Base-by-base conservation (phyloP, 2,329 filamentous ascomycete species). In the Aspergillus brasiliensis region DNA sequence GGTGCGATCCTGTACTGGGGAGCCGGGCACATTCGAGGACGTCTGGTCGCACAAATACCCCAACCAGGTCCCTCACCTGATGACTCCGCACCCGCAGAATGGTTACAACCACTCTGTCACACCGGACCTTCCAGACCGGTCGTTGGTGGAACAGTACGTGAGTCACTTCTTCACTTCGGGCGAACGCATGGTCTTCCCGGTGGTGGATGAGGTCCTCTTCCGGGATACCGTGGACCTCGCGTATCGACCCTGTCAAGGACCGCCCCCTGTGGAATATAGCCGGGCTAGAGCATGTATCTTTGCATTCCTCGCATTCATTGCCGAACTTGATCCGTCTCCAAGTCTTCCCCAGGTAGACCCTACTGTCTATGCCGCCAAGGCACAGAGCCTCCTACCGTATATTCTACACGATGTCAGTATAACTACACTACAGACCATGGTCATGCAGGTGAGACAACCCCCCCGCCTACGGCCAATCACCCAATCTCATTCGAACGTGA, bases 51-150 rank as follows among this genome's bases (percentile, higher is more conserved):
- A 23, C 11, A 42, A 55, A 11, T 31, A 17, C 8, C 38, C 25
- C 19, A 25, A 34, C 27, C 23, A 28, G 15, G 42, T 38, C 17
- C 40, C 52, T 13, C 38, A 46, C n/a, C n/a, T 44, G 8, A 21
- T 15, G 31, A 52, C 15, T 3, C 28, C 52, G 2, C 27, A 19
- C 11, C 15, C 23, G n/a, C 31, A 40, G 11, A 37, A 42, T 15
- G 23, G 40, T 5, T 38, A 44, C 19, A 38, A 10, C 51, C 38
- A 37, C 28, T 13, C 52, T 8, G 52, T 21, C 5, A 27, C 27
- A 42, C 52, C 38, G 11, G 52, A 55, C 7, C 52, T 55, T 34
- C 52, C 52, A n/a, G 52, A 55, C 27, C 38, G 52, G 8, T 46
- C 38, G 5, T 10, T 55, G 23, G 52, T 55, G 6, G 52, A 55